These are phyloP conservation scores for Penicillium malachiteum DNA, from an alignment of 495 filamentous ascomycete species.

Conservation along the genomic window DNA sequence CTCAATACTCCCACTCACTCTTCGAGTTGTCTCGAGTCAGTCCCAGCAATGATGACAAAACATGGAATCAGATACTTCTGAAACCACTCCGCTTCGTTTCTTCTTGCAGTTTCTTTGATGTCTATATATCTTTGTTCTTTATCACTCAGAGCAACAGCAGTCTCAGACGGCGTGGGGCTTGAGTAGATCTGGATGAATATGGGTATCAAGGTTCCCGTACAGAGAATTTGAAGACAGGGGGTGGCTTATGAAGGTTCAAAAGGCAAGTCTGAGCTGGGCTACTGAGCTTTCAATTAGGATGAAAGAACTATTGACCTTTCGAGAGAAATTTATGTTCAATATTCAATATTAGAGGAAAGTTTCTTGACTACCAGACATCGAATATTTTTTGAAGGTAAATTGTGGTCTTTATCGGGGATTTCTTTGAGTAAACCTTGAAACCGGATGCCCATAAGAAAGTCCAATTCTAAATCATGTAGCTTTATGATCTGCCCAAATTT, in stretches of 20 bases:
- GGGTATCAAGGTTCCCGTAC: no score
- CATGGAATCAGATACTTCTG: slow-evolving; percentile 53
- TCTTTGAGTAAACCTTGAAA: no score
- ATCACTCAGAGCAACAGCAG: slow-evolving; percentile 29
- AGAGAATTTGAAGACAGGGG: no score
- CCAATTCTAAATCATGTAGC: no score
- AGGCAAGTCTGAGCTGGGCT: slow-evolving; percentile 57
- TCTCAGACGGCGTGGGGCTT: slow-evolving; percentile 22
- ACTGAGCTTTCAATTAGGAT: not conserved
- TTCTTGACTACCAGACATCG: no score
- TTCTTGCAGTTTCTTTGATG: slow-evolving; percentile 1
- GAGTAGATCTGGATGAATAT: not conserved
- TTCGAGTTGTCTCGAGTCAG: not conserved
- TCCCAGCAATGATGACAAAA: slow-evolving; percentile 48
- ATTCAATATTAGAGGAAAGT: no score
- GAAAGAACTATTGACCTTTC: no score
- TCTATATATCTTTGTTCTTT: not conserved
- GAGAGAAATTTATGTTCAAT: no score
- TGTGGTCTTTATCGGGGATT: no score
- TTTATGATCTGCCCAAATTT: no score
- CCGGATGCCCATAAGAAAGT: no score
- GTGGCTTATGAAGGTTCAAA: slow-evolving; percentile 37
- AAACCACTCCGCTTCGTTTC: slow-evolving; percentile 22
- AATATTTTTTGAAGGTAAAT: no score
- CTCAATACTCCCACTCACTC: not conserved